Evolutionary conservation across 106 monocot species (phyloP).

Genomic region (Chionographis japonica): DNA sequence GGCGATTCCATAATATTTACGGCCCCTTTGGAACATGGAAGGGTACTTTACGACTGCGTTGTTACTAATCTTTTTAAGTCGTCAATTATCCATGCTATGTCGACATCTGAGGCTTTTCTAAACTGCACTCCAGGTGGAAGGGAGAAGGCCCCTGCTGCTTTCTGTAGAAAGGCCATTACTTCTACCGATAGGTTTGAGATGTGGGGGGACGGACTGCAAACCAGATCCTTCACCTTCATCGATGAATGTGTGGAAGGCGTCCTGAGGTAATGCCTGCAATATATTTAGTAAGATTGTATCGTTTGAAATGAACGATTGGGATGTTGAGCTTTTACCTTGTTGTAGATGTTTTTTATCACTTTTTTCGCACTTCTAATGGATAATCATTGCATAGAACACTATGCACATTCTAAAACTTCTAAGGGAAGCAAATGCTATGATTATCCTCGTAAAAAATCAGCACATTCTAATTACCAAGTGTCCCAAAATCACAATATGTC

Average conservation of each 20-base stretch:
- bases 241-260: constrained; percentile 95
- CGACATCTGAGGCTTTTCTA: not conserved
- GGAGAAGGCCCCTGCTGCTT: constrained; percentile 93
- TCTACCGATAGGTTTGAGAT: constrained; percentile 79
- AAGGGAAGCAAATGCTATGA: no score
- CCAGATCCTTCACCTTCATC: constrained; percentile 87
- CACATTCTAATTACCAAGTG: no score
- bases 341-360: no score
- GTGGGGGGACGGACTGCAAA: constrained; percentile 95
- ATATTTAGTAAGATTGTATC: no score
- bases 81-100: not conserved
- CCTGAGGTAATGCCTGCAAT: constrained; percentile 39
- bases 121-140: constrained; percentile 53
- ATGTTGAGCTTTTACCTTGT: no score
- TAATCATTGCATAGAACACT: no score
- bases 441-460: no score
- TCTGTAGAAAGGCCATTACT: constrained; percentile 76
- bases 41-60: constrained; percentile 22
- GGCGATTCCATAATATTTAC: constrained; percentile 88
- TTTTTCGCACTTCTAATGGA: no score
- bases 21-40: constrained; percentile 95
- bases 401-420: no score
- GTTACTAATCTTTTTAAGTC: not conserved
- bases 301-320: no score
- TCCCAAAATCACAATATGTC: no score